Evolutionary conservation across 2,329 filamentous ascomycete genomes (phyloP), one percentile per base, ranked within the genome.

Genomic region (Pseudocercospora vitis): DNA sequence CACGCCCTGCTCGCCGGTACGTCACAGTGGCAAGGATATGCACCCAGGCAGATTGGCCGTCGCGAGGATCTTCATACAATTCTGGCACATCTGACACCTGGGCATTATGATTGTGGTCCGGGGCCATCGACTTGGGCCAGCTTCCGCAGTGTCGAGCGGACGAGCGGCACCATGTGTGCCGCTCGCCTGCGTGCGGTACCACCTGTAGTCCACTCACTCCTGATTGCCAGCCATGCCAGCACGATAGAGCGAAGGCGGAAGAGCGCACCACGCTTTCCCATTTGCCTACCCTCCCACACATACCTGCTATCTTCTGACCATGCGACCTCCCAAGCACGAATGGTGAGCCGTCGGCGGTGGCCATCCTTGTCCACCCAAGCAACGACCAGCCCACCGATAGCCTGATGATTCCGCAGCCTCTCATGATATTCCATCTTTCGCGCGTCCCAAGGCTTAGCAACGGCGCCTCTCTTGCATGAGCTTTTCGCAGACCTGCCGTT

Each of bases 1-100:
- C 29, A 47, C 16, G 23, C 44, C 44, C 32, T 47, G 44, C 29
- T 33, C 42, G 16, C 44, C 44, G 44, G 7, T 31, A 47, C 44
- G 44, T 47, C 44, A 47, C 44, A 42, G 37, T 21, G 26, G 9
- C 44, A 31, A 47, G 44, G 44, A 47, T 47, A 28, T 23, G 44
- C 12, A 23, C 16, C 16, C 44, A 31, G 26, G 44, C 44, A 47
- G 44, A 47, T 47, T 31, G 44, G 44, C 37, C 19, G 44, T 47
- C 26, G 29, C 42, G 42, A 46, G 42, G 42, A 47, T 47, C 44
- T 47, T 47, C 44, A 33, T 47, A 16, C 6, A 47, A 7, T 31
- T 32, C 28, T 47, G 44, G 44, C 44, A 47, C 29, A 28, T 23
- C 44, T 33, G 44, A 47, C 12, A 23, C 16, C 44, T 12, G 44